Conservation (phyloP, 768 basidiomycete species). For the Postia placenta region DNA sequence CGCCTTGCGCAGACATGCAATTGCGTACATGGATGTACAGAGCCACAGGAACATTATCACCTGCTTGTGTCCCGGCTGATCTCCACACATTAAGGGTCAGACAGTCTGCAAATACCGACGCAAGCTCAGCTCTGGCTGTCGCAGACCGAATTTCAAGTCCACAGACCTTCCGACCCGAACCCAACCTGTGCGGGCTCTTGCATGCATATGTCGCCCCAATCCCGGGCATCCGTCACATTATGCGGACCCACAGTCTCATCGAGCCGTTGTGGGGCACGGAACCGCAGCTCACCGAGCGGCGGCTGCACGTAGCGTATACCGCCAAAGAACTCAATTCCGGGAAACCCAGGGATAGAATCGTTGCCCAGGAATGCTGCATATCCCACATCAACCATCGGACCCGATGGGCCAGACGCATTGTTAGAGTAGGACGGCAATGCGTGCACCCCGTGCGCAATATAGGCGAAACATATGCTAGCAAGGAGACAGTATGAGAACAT, state of each 20-base stretch:
- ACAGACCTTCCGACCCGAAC: not conserved
- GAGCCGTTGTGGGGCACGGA: not conserved
- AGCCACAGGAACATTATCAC: not conserved
- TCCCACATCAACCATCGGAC: not conserved
- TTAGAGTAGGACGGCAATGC: too few species aligned
- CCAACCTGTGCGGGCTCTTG: not conserved
- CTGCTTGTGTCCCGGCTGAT: not conserved
- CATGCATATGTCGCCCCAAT: not conserved
- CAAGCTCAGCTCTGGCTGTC: not conserved
- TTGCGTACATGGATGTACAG: not conserved
- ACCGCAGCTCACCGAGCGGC: not conserved
- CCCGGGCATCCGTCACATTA: not conserved
- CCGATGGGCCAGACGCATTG: not conserved
- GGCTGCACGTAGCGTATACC: conserved; percentile 1
- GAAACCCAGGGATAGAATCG: not conserved
- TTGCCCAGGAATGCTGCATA: not conserved
- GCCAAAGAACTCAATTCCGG: not conserved
- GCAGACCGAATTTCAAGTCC: not conserved
- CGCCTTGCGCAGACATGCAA: not conserved
- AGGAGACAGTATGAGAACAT: too few species aligned
- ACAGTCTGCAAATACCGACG: not conserved
- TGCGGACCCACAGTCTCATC: not conserved
- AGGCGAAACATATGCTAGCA: not conserved
- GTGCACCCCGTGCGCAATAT: too few species aligned
- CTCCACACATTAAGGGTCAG: not conserved